Evolutionary conservation across 1,139 yeast species (phyloP).

Genomic region (Magnusiomyces paraingens): DNA sequence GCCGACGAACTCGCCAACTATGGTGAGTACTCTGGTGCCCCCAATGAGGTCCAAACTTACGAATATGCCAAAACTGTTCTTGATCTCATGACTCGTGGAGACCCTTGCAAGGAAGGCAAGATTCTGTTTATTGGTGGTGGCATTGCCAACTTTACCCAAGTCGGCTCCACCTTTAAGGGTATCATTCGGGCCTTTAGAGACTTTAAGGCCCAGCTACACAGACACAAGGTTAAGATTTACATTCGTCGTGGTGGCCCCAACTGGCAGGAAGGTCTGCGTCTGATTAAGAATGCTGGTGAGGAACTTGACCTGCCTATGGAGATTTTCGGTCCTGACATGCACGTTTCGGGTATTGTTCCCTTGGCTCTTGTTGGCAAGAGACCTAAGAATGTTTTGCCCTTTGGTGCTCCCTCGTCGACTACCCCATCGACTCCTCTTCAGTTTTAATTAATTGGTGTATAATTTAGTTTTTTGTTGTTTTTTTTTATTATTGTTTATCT

Average conservation of each 20-base stretch:
- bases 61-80: constrained; percentile 44
- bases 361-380: constrained; percentile 37
- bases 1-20: constrained; percentile 42
- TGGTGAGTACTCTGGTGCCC: constrained; percentile 42
- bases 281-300: constrained; percentile 41
- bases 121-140: constrained; percentile 43
- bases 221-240: constrained; percentile 39
- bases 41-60: constrained; percentile 43
- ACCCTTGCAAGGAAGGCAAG: constrained; percentile 38
- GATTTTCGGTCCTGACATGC: constrained; percentile 46
- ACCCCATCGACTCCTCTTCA: constrained; percentile 31
- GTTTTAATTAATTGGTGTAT: constrained; percentile 17
- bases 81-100: constrained; percentile 42
- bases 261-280: constrained; percentile 44
- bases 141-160: constrained; percentile 45
- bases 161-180: constrained; percentile 44
- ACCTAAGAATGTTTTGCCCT: constrained; percentile 36
- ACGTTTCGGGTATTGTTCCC: constrained; percentile 43
- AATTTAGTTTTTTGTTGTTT: background rate
- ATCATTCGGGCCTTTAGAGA: constrained; percentile 44
- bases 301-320: constrained; percentile 43
- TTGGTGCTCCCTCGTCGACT: constrained; percentile 32
- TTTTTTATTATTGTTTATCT: background rate
- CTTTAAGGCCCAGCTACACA: constrained; percentile 34
- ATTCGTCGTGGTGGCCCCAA: constrained; percentile 45